phyloP scores from a whole-genome alignment of 768 basidiomycete species.

The Phaeotremella skinneri region DNA sequence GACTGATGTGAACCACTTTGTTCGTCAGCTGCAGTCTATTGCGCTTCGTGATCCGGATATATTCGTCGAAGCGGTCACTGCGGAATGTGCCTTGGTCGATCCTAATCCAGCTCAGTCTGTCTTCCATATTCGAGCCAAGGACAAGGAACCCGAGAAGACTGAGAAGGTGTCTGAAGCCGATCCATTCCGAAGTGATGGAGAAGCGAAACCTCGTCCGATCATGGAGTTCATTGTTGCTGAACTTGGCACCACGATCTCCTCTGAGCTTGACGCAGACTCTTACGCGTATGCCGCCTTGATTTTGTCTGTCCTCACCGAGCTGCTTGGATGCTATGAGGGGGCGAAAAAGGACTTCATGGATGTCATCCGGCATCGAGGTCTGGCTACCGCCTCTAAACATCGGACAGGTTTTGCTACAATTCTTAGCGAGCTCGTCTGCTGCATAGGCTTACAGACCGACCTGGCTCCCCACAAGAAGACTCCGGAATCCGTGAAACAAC shows the following conservation, averaged over 20 bases:
- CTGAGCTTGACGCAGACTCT: constrained; percentile 12
- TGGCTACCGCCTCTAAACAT: constrained; percentile 32
- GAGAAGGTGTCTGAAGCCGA: constrained; percentile 11
- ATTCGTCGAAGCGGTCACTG: constrained; percentile 72
- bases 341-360: constrained; percentile 87
- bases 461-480: constrained; percentile 58
- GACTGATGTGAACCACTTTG: constrained; percentile 69
- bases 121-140: constrained; percentile 62
- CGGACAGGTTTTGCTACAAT: constrained; percentile 70
- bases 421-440: constrained; percentile 76
- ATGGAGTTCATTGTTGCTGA: constrained; percentile 15
- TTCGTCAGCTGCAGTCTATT: constrained; percentile 71
- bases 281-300: constrained; percentile 29
- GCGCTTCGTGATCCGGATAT: constrained; percentile 74
- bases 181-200: constrained; percentile 13
- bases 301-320: constrained; percentile 65
- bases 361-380: constrained; percentile 60
- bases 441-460: constrained; percentile 67
- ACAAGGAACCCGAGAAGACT: constrained; percentile 25
- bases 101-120: constrained; percentile 59
- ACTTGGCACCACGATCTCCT: constrained; percentile 3
- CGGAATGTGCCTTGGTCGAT: constrained; percentile 68
- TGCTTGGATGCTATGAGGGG: constrained; percentile 85
- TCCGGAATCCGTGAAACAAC: constrained; percentile 42
- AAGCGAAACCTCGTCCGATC: constrained; percentile 3